Base-by-base conservation (phyloP, 23 red algal genomes). In the Agarophyton chilense region DNA sequence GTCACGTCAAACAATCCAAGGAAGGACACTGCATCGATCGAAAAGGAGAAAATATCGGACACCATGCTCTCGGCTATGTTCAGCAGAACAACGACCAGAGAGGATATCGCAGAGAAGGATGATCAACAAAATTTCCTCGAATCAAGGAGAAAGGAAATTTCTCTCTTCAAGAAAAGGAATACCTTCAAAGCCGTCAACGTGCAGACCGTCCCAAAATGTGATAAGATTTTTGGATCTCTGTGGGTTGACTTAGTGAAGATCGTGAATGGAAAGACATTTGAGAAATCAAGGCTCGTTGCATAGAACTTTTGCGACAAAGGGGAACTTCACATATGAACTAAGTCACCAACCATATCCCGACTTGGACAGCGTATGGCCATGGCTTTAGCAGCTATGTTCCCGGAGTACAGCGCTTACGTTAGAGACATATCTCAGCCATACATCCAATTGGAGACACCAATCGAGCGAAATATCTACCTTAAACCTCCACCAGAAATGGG, bases 361-460 rank as follows among this genome's bases (percentile, higher is more conserved):
- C 68, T 44, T 9, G 45, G 41, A 8, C 68, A 74, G 28, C 42
- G 68, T 8, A 1, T 42, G 2, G 32, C 45, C 11, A 25, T 74
- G 4, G 21, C 22, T 25, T 3, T 42, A 29, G 32, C 70, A 13
- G 49, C 84, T 29, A 49, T 52, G 14, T 31, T 89, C 29, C 51
- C 21, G 14, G 84, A 62, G 14, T 36, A 78, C 67, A 74, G 2
- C 4, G 25, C 45, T 11, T 73, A 86, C 25, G n/a, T 77, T 4
- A 22, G 43, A 16, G 85, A 89, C 21, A 56, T 89, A 44, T 49
- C 68, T 9, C 70, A 89, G n/a, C 49, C 85, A 7, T 89, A 78
- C 36, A 39, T 62, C 10, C 85, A 89, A 28, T 58, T 39, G 4
- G 75, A 61, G 10, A 24, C 28, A 0, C 16, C 26, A 16, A 52